Evolutionary conservation across 2,329 filamentous ascomycete genomes (phyloP), one percentile per base, ranked within the genome.

Genomic region (Conoideocrella luteorostrata): DNA sequence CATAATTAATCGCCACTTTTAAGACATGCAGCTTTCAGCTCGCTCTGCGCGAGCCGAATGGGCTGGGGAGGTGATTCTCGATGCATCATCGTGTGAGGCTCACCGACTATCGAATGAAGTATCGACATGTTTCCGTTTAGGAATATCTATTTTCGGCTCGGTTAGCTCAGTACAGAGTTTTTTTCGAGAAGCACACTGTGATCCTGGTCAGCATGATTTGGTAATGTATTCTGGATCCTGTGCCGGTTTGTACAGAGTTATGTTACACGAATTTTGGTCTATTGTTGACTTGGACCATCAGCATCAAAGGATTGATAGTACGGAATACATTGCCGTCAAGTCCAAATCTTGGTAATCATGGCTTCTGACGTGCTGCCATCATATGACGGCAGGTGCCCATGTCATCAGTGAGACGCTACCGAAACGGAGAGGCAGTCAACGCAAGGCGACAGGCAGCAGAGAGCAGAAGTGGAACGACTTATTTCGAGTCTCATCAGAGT

Each of bases 1-100:
- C 41, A 33, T 39, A 24, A 9, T 34, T 11, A 18, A 26, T 42
- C 23, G 43, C 39, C 35, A 43, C 29, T 32, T 23, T 28, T 29
- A 28, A 21, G 17, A 36, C 21, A 39, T 48, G 45, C 49, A 47
- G 43, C 39, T 41, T 49, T 51, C 49, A 50, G 49, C 49, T 50
- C n/a, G 24, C 37, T 34, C 35, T 12, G 18, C 38, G 13, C 11
- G 22, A 43, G 33, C 12, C 24, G 13, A 43, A 24, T 13, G 17
- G 7, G 22, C 22, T 15, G 32, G 26, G 13, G 26, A 13, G 13
- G 26, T 13, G 13, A 29, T 13, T 9, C 9, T 13, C 9, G 26
- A 29, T 29, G 26, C n/a, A n/a, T n/a, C n/a, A n/a, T n/a, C n/a
- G n/a, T n/a, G n/a, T n/a, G n/a, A n/a, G n/a, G n/a, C n/a, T n/a